Conservation (phyloP, 1,139 yeast species). For the Diutina neorugosa region DNA sequence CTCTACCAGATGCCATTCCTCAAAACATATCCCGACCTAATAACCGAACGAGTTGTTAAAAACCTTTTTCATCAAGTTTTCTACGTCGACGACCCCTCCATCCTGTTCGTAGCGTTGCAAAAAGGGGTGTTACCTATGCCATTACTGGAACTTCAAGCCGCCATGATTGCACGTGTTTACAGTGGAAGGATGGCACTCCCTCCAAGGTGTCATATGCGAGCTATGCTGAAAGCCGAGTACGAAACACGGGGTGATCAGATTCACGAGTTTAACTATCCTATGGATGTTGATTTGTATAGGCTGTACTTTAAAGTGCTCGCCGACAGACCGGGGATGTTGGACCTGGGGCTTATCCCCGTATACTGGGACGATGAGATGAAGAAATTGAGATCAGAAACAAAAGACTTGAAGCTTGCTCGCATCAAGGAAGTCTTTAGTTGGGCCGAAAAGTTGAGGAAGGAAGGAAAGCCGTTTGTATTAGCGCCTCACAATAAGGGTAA, state of each 20-base stretch:
- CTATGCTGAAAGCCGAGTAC: conserved; percentile 6
- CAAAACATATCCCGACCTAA: conserved; percentile 14
- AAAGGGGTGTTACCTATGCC: conserved; percentile 27
- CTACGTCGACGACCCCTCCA: conserved; percentile 31
- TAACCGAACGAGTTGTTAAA: conserved; percentile 18
- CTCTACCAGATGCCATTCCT: conserved; percentile 32
- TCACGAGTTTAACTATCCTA: conserved; percentile 19
- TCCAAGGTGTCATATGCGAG: conserved; percentile 5
- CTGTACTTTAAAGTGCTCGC: conserved; percentile 13
- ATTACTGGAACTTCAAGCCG: conserved; percentile 9
- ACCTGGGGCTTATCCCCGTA: conserved; percentile 16
- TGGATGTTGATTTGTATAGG: conserved; percentile 19
- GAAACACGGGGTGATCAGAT: conserved; percentile 11
- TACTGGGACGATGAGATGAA: conserved; percentile 15
- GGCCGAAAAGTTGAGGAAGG: conserved; percentile 12
- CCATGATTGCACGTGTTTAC: conserved; percentile 12
- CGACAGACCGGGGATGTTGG: conserved; percentile 8
- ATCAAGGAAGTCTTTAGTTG: conserved; percentile 11
- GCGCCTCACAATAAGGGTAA: not conserved
- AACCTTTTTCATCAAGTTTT: conserved; percentile 32
- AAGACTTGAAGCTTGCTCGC: conserved; percentile 13
- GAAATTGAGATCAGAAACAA: conserved; percentile 11
- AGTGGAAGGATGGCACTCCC: conserved; percentile 9
- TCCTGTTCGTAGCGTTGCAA: conserved; percentile 25
- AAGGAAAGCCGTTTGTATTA: conserved; percentile 10